These are phyloP conservation scores for Pezicula carpinea DNA, from an alignment of 2,329 filamentous ascomycete species.

Conservation along the genomic window DNA sequence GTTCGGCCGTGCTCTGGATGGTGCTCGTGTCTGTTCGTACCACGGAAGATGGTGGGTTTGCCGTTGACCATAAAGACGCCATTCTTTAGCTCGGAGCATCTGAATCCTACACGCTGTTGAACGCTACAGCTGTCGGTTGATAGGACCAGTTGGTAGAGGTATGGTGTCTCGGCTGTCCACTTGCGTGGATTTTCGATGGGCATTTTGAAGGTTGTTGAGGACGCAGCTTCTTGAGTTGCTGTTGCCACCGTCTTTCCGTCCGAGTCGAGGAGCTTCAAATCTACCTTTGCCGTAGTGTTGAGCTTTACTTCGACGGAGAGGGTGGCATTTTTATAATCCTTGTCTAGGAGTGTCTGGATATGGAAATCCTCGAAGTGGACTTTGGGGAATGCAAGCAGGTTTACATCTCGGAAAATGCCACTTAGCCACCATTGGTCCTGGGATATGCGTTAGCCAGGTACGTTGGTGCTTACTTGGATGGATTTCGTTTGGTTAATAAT, in stretches of 20 bases:
- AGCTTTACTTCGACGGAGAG: constrained; percentile 45
- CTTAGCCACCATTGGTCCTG: constrained; percentile 49
- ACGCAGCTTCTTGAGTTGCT: constrained; percentile 11
- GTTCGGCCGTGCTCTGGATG: constrained; percentile 45
- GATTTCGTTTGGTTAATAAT: no score
- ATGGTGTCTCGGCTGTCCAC: constrained; percentile 65
- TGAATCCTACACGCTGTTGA: constrained; percentile 47
- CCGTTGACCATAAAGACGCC: constrained; percentile 49
- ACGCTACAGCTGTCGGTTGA: constrained; percentile 26
- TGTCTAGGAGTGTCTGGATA: constrained; percentile 49
- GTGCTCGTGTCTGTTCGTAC: constrained; percentile 53
- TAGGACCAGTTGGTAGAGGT: constrained; percentile 50
- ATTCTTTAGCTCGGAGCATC: constrained; percentile 46
- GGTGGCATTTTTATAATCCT: constrained; percentile 43
- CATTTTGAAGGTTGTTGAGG: constrained; percentile 13
- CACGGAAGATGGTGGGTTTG: constrained; percentile 45
- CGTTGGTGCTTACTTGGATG: neutral
- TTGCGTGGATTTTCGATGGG: constrained; percentile 49
- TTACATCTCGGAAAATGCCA: constrained; percentile 51
- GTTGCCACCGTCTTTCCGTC: constrained; percentile 34
- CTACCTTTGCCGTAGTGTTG: constrained; percentile 28
- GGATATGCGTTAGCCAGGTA: neutral
- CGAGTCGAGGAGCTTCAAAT: constrained; percentile 38
- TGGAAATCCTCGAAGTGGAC: constrained; percentile 45
- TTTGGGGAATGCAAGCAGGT: constrained; percentile 43